Base-by-base conservation (phyloP, 129 eudicot species). In the Sambucus nigra region DNA sequence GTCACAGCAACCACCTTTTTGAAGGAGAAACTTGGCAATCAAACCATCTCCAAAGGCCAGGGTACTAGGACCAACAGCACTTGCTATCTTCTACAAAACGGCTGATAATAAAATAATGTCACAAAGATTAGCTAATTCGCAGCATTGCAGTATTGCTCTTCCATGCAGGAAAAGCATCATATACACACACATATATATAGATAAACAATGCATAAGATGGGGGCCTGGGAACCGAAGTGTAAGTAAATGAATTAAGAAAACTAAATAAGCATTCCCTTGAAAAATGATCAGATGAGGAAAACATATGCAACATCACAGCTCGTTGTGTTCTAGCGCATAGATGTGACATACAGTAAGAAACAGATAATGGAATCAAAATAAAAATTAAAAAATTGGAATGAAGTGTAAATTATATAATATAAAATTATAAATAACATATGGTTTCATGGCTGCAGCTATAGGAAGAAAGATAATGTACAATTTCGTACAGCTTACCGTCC, bases 401-500 rank as follows among this genome's bases (percentile, higher is more conserved):
- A 7, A 10, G 32, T 5, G 20, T 26, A n/a, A 26, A n/a, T 5
- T 41, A 4, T 44, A 58, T 19, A 45, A n/a, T 0, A 1, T 0
- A 50, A 51, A 22, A 13, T 15, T 7, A 25, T 7, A 5, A 38
- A 21, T 22, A 24, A 19, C 17, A 62, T 14, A 18, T 25, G 13
- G 13, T 49, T 10, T 17, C 35, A 32, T 59, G 38, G 19, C 17
- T 16, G 27, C 31, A 59, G 64, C 19, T 26, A 38, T 27, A 31
- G 26, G 12, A 26, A 32, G 27, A 22, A 33, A 12, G 21, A 15
- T 25, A 57, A 19, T 9, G 11, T 10, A 9, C 44, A 16, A 56
- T 20, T 56, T 21, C 17, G 8, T 31, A 46, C 62, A 41, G 63
- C 85, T 82, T 86, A 91, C 99, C 73, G 99, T 91, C 72, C 99